Conservation (phyloP, 1,139 yeast genomes). For the Suhomyces coccinellae region DNA sequence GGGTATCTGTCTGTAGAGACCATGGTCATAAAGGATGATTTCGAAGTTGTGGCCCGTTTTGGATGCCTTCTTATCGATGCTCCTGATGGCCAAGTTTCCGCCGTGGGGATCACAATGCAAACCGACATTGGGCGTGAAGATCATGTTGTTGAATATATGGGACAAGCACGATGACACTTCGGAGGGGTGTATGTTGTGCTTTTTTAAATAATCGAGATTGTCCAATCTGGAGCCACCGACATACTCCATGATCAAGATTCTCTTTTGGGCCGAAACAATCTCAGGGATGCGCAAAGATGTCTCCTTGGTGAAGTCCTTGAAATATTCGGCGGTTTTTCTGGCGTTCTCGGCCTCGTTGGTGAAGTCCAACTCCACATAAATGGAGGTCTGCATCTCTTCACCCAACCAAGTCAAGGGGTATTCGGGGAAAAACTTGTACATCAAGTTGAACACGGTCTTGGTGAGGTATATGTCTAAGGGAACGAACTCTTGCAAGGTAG, state of each 20-base stretch:
- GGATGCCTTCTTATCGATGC: constrained; percentile 27
- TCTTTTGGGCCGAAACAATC: constrained; percentile 61
- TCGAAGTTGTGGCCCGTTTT: constrained; percentile 75
- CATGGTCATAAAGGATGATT: constrained; percentile 90
- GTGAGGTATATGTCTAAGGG: constrained; percentile 87
- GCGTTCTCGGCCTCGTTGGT: constrained; percentile 86
- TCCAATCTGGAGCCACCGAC: constrained; percentile 83
- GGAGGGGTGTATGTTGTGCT: constrained; percentile 65
- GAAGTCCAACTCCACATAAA: constrained; percentile 86
- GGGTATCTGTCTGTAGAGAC: constrained; percentile 84
- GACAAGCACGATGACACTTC: constrained; percentile 85
- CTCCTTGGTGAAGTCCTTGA: constrained; percentile 49
- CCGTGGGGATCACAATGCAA: constrained; percentile 99
- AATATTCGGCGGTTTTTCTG: constrained; percentile 62
- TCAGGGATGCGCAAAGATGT: constrained; percentile 84
- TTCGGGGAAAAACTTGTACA: constrained; percentile 84
- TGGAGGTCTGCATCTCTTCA: constrained; percentile 83
- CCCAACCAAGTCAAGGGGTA: constrained; percentile 93
- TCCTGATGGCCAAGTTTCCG: constrained; percentile 85
- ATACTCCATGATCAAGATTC: constrained; percentile 88
- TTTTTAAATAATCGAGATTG: constrained; percentile 62
- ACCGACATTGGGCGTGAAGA: constrained; percentile 87
- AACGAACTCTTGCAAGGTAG: constrained; percentile 80
- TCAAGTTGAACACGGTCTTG: constrained; percentile 67
- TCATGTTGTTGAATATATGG: constrained; percentile 92